Base-by-base conservation (phyloP, 2,329 filamentous ascomycete species). In the Thelonectria olida region DNA sequence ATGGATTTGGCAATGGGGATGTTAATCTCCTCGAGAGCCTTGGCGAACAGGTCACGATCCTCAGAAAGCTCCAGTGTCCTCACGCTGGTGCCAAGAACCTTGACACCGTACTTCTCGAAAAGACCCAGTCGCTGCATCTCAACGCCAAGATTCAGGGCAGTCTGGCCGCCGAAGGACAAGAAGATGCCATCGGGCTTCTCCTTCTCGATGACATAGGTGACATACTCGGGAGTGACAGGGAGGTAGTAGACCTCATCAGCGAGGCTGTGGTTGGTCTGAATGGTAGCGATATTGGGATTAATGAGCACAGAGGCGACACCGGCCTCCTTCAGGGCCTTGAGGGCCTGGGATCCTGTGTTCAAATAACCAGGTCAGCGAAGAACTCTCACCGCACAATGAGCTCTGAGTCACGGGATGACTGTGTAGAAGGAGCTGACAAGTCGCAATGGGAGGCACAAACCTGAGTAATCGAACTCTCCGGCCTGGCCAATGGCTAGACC, bases 241-340 rank as follows among this genome's bases (percentile, higher is more conserved):
- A 98, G 90, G 81, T 97, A 98, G 85, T 98, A 98, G 74, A 98
- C 92, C 82, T 98, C 94, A 76, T 98, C 95, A 74, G 93, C 93
- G 76, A 98, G 91, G 74, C 91, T 90, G 85, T 98, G 95, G 78
- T 96, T 93, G 72, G 95, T 98, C 82, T 98, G 95, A 75, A 98
- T 98, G 60, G 96, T 98, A 62, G 95, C 95, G 77, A 98, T 98
- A 79, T 98, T 98, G 73, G 95, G 95, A 81, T 98, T 98, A 78
- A 98, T 94, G 67, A 98, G 88, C 56, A 98, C 92, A 9, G 95
- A 97, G 69, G 90, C 82, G 62, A 98, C 92, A 63, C 93, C 93
- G 66, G 94, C 95, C 82, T 98, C 95, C 81, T 97, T 98, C 64
- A 99, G 85, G 38, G 96, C 96, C 82, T 98, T 98, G 65, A 99